These are phyloP conservation scores for Pythium graminicola DNA, from an alignment of 352 stramenopile species.

Conservation along the genomic window DNA sequence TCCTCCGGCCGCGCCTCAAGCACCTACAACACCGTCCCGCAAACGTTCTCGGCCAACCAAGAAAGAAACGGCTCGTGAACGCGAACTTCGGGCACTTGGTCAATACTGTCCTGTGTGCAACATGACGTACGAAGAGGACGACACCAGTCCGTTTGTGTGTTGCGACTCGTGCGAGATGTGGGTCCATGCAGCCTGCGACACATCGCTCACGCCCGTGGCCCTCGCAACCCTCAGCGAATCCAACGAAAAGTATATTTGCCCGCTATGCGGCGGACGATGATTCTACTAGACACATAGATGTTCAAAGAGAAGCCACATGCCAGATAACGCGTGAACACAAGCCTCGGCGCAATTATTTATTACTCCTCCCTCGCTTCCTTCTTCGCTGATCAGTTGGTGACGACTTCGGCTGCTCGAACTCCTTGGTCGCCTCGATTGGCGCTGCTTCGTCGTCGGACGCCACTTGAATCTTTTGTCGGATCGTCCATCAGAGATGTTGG, in stretches of 20 bases:
- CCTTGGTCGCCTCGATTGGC: constrained; percentile 12
- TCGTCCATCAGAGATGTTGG: too few species aligned
- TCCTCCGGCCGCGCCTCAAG: constrained; percentile 2
- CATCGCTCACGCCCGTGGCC: constrained; percentile 58
- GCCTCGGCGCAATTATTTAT: too few species aligned
- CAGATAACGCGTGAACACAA: too few species aligned
- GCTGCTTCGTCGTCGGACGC: constrained; percentile 2
- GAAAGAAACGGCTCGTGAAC: constrained; percentile 64
- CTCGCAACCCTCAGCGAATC: constrained; percentile 55
- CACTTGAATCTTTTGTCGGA: too few species aligned
- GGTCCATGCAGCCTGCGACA: constrained; percentile 73
- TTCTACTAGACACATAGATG: not conserved
- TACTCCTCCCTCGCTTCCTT: not conserved
- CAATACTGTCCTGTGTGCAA: constrained; percentile 88
- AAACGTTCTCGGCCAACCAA: constrained; percentile 50
- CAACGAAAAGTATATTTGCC: constrained; percentile 84
- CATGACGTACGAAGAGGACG: constrained; percentile 79
- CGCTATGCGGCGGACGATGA: constrained; percentile 62
- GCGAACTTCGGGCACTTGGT: constrained; percentile 63
- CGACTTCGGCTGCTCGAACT: constrained; percentile 5
- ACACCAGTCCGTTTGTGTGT: constrained; percentile 80
- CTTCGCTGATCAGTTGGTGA: too few species aligned
- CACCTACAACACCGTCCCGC: constrained; percentile 13
- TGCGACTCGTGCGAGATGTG: constrained; percentile 87
- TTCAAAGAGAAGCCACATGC: not conserved